Evolutionary conservation across 768 basidiomycete genomes (phyloP).

Genomic region (Mycena latifolia): DNA sequence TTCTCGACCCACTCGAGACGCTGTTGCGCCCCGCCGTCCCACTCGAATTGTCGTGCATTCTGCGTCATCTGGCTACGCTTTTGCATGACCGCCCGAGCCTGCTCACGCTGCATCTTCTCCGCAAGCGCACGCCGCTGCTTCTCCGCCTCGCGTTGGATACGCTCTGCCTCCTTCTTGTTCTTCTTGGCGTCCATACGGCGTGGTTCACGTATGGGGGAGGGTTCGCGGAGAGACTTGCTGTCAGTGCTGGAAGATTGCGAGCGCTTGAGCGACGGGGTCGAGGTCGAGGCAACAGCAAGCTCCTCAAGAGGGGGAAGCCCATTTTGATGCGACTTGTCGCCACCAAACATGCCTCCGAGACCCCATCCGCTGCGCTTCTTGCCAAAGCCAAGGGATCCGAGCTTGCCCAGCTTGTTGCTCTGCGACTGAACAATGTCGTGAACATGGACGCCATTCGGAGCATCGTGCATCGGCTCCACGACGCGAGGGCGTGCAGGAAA

Average conservation of each 20-base stretch:
- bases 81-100: slow-evolving; percentile 92
- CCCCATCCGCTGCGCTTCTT: slow-evolving; percentile 81
- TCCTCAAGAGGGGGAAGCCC: slow-evolving; percentile 81
- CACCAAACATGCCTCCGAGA: slow-evolving; percentile 75
- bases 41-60: slow-evolving; percentile 71
- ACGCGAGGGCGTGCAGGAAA: slow-evolving; percentile 58
- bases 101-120: slow-evolving; percentile 83
- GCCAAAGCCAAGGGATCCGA: slow-evolving; percentile 69
- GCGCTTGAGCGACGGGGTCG: slow-evolving; percentile 80
- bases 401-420: slow-evolving; percentile 67
- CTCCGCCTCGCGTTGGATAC: slow-evolving; percentile 84
- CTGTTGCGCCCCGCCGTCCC: slow-evolving; percentile 64
- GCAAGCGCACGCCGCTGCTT: slow-evolving; percentile 83
- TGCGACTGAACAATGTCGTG: slow-evolving; percentile 55
- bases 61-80: slow-evolving; percentile 86
- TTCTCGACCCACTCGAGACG: slow-evolving; percentile 59
- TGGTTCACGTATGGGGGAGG: slow-evolving; percentile 57
- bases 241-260: slow-evolving; percentile 84
- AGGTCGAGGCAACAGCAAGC: slow-evolving; percentile 64
- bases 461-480: slow-evolving; percentile 53
- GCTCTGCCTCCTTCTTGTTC: slow-evolving; percentile 86
- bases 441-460: slow-evolving; percentile 42
- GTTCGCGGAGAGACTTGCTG: slow-evolving; percentile 72
- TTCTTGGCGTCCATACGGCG: slow-evolving; percentile 74
- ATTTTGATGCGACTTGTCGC: slow-evolving; percentile 75